Conservation (phyloP, 2,329 filamentous ascomycete genomes). For the Penicillium sp. region DNA sequence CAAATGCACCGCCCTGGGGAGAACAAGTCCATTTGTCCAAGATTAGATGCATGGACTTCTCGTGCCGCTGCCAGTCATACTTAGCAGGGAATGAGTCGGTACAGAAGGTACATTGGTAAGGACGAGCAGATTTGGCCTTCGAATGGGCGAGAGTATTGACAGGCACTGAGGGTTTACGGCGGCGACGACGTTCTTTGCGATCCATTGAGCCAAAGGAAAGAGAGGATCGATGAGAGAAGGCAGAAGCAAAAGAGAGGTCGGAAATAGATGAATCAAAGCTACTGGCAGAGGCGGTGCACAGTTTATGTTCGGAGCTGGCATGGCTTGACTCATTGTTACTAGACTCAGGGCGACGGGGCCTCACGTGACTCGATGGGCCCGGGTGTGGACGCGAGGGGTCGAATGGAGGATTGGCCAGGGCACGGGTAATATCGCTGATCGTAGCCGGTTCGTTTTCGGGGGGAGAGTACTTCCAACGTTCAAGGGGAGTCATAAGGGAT, state of each 20-base stretch:
- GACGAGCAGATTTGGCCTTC: slow-evolving; percentile 38
- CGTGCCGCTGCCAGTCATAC: slow-evolving; percentile 53
- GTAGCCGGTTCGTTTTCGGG: slow-evolving; percentile 61
- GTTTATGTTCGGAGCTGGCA: slow-evolving; percentile 43
- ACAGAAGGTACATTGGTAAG: slow-evolving; percentile 53
- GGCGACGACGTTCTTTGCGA: slow-evolving; percentile 51
- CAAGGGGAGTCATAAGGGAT: slow-evolving; percentile 53
- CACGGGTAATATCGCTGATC: slow-evolving; percentile 55
- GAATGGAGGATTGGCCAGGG: slow-evolving; percentile 43
- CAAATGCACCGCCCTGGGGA: slow-evolving; percentile 48
- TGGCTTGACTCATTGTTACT: slow-evolving; percentile 46
- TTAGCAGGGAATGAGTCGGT: slow-evolving; percentile 50
- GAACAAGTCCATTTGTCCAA: slow-evolving; percentile 54
- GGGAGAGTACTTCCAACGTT: slow-evolving; percentile 61
- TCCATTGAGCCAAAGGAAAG: slow-evolving; percentile 51
- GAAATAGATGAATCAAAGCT: slow-evolving; percentile 50
- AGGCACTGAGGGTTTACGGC: slow-evolving; percentile 42
- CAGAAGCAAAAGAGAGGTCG: slow-evolving; percentile 48
- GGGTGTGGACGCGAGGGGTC: slow-evolving; percentile 26
- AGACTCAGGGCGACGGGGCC: slow-evolving; percentile 34
- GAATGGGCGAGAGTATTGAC: slow-evolving; percentile 34
- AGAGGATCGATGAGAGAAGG: slow-evolving; percentile 49
- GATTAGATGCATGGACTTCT: slow-evolving; percentile 50
- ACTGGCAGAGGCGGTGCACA: slow-evolving; percentile 46
- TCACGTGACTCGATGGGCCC: slow-evolving; percentile 27